These are phyloP conservation scores for Colletotrichum sp. DNA, from an alignment of 2,329 filamentous ascomycete genomes.

Conservation along the genomic window DNA sequence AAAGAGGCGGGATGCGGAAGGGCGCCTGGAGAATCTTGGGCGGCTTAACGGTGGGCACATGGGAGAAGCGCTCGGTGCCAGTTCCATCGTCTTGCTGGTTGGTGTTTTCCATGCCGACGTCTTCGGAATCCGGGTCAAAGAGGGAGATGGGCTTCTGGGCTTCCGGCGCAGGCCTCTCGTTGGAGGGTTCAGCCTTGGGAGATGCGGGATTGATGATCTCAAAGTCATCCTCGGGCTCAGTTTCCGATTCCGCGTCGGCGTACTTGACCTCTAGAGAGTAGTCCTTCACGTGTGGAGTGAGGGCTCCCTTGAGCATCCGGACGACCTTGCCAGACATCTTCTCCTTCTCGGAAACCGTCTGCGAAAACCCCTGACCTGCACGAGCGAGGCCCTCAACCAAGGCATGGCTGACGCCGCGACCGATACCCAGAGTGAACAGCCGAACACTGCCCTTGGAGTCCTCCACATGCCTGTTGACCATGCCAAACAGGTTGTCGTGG, in stretches of 20 bases:
- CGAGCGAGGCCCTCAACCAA: slow-evolving; percentile 60
- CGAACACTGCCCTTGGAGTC: slow-evolving; percentile 49
- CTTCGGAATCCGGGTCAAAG: slow-evolving; percentile 56
- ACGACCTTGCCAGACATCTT: slow-evolving; percentile 73
- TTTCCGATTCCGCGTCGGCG: slow-evolving; percentile 20
- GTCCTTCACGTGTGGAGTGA: slow-evolving; percentile 70
- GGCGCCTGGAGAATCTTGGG: slow-evolving; percentile 71
- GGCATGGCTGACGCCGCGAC: slow-evolving; percentile 52
- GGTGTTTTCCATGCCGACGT: slow-evolving; percentile 29
- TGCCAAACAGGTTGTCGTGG: slow-evolving; percentile 45
- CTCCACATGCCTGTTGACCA: slow-evolving; percentile 47
- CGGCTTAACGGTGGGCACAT: slow-evolving; percentile 55
- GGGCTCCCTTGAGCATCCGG: slow-evolving; percentile 74
- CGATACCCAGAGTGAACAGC: slow-evolving; percentile 62
- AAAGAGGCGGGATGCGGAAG: slow-evolving; percentile 66
- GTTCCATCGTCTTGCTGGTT: slow-evolving; percentile 23
- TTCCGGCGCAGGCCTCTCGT: neutral
- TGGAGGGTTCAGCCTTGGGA: slow-evolving; percentile 30
- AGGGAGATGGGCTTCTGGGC: slow-evolving; percentile 59
- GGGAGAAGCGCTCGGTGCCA: slow-evolving; percentile 41
- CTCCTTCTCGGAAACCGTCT: slow-evolving; percentile 66
- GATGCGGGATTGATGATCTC: slow-evolving; percentile 65
- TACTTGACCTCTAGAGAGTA: slow-evolving; percentile 71
- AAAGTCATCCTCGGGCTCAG: slow-evolving; percentile 54
- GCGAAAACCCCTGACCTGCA: slow-evolving; percentile 63